These are phyloP conservation scores for Bruguiera hainesii DNA, from an alignment of 441 rosid genomes.

Conservation along the genomic window DNA sequence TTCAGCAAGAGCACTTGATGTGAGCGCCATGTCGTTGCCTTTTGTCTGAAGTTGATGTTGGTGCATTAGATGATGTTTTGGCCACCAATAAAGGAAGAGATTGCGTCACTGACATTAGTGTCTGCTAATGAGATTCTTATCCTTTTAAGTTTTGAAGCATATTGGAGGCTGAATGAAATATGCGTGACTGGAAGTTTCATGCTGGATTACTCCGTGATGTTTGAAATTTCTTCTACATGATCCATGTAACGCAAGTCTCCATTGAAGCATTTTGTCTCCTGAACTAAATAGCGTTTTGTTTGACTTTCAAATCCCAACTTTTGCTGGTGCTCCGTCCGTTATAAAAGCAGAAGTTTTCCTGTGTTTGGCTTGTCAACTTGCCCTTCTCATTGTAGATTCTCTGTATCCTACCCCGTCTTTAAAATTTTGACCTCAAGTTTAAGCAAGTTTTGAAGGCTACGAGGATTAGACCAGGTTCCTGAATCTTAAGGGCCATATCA, in stretches of 20 bases:
- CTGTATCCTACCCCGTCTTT: background rate
- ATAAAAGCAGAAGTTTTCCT: too few species aligned
- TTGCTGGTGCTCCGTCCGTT: too few species aligned
- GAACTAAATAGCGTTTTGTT: too few species aligned
- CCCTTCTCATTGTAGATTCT: background rate
- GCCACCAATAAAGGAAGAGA: slow-evolving; percentile 2
- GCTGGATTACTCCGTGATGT: background rate
- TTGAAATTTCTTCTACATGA: too few species aligned
- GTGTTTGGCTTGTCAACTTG: too few species aligned
- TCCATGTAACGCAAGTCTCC: too few species aligned
- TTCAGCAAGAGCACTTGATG: slow-evolving; percentile 42
- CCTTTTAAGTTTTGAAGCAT: too few species aligned
- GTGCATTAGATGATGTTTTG: slow-evolving; percentile 8
- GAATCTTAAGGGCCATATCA: background rate
- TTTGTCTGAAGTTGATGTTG: background rate
- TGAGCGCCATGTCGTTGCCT: background rate
- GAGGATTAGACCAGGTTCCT: background rate
- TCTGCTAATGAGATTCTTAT: background rate
- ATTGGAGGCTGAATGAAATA: too few species aligned
- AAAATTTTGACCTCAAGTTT: background rate
- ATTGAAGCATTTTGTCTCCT: too few species aligned
- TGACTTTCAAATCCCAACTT: too few species aligned
- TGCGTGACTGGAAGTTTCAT: too few species aligned
- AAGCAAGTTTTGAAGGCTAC: background rate
- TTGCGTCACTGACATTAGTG: background rate